phyloP scores from a whole-genome alignment of 1,139 yeast genomes.

The Lodderomyces elongisporus region DNA sequence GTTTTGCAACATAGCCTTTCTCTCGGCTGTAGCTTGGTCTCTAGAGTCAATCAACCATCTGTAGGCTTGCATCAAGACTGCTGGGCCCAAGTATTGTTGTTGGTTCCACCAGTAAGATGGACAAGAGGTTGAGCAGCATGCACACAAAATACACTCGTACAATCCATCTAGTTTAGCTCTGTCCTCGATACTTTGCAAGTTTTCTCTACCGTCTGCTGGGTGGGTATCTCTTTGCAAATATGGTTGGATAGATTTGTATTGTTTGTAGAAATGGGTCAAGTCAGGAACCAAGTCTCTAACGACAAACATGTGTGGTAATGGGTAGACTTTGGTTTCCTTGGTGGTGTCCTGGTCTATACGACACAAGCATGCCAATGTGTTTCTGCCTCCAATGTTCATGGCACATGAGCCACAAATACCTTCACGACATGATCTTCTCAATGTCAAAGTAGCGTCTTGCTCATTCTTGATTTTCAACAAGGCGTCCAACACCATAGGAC shows the following conservation, averaged over 20 bases:
- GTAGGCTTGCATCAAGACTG: conserved; percentile 97
- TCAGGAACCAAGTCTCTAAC: conserved; percentile 98
- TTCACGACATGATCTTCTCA: conserved; percentile 98
- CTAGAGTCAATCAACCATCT: conserved; percentile 98
- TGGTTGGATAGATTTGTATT: conserved; percentile 97
- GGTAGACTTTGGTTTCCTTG: conserved; percentile 84
- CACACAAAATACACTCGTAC: conserved; percentile 97
- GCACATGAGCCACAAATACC: conserved; percentile 99
- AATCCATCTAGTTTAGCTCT: conserved; percentile 95
- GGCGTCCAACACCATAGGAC: conserved; percentile 98
- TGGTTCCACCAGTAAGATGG: conserved; percentile 99
- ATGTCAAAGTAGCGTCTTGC: conserved; percentile 90
- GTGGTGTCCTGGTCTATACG: conserved; percentile 77
- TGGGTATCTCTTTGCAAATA: conserved; percentile 78
- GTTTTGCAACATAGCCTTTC: conserved; percentile 91
- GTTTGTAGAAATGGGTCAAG: conserved; percentile 95
- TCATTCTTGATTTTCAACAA: conserved; percentile 91
- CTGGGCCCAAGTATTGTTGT: conserved; percentile 97
- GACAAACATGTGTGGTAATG: conserved; percentile 97
- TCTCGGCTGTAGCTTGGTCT: conserved; percentile 77
- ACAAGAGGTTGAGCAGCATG: conserved; percentile 98
- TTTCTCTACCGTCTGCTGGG: conserved; percentile 91
- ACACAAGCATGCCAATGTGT: conserved; percentile 95
- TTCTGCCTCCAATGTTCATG: conserved; percentile 97
- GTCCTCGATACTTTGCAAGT: conserved; percentile 85